These are phyloP conservation scores for Psilocybe cubensis DNA, from an alignment of 768 basidiomycete genomes.

Conservation along the genomic window DNA sequence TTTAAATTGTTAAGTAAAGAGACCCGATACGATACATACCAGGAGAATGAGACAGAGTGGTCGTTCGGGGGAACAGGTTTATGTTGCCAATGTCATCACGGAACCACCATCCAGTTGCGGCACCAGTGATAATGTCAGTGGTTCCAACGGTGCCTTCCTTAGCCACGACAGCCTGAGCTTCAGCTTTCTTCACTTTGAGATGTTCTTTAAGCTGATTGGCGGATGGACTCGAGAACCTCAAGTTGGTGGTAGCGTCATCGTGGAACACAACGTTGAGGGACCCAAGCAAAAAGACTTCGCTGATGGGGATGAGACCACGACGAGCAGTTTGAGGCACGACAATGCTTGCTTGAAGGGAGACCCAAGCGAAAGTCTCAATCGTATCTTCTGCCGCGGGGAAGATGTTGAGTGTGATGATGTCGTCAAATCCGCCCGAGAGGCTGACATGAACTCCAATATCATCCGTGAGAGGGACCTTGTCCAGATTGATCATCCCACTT, in stretches of 20 bases:
- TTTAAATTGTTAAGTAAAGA: not conserved
- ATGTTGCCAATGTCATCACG: not conserved
- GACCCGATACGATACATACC: not conserved
- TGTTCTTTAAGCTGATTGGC: not conserved
- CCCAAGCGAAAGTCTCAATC: not conserved
- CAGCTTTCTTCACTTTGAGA: not conserved
- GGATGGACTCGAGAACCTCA: not conserved
- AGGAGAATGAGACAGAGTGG: not conserved
- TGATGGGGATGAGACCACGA: not conserved
- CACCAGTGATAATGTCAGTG: not conserved
- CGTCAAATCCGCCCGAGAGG: not conserved
- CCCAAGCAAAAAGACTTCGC: not conserved
- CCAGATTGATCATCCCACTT: not conserved
- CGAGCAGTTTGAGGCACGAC: not conserved
- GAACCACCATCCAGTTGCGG: slow-evolving; percentile 1
- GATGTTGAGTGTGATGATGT: not conserved
- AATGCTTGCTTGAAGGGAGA: not conserved
- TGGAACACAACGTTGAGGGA: not conserved
- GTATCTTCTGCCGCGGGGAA: not conserved
- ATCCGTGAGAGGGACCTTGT: not conserved
- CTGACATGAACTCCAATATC: not conserved
- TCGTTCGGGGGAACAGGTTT: not conserved
- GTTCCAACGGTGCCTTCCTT: not conserved
- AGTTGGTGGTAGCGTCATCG: not conserved
- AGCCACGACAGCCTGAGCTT: no score